Percentiles rank a stretch among this genome's conserved stretches.
Conservation (phyloP, 352 stramenopile genomes). For the Phytophthora idaei region DNA sequence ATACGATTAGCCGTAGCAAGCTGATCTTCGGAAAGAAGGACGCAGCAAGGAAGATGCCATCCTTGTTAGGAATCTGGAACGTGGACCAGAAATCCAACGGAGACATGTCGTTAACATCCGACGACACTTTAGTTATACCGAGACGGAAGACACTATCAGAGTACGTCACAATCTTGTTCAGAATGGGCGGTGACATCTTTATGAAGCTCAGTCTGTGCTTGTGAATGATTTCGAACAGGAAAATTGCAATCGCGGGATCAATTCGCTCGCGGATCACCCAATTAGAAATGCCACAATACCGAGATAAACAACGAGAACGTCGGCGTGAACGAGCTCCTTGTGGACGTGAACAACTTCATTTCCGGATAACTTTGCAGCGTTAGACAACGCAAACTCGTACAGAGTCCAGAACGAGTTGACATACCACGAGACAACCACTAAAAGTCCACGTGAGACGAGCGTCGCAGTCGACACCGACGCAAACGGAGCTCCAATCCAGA, state of each 20-base stretch:
- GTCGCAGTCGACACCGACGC: slow-evolving; percentile 36
- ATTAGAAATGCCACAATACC: slow-evolving; percentile 15
- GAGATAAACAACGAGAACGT: slow-evolving; percentile 34
- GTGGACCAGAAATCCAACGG: slow-evolving; percentile 20
- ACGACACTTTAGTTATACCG: neutral
- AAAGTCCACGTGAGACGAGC: slow-evolving; percentile 15
- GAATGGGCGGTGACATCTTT: neutral
- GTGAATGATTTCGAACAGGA: slow-evolving; percentile 28
- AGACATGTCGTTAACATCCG: slow-evolving; percentile 7
- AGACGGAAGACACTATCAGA: slow-evolving; percentile 13
- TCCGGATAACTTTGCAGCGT: slow-evolving; percentile 7
- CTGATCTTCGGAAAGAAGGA: slow-evolving; percentile 20
- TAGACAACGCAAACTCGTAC: slow-evolving; percentile 32
- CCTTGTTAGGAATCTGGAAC: slow-evolving; percentile 22
- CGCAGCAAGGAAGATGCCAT: slow-evolving; percentile 8
- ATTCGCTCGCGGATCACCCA: slow-evolving; percentile 27
- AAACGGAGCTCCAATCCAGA: slow-evolving; percentile 49
- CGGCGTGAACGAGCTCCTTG: slow-evolving; percentile 33
- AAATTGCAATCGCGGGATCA: slow-evolving; percentile 20
- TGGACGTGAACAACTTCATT: slow-evolving; percentile 22
- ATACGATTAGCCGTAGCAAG: slow-evolving; percentile 7
- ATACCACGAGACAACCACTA: slow-evolving; percentile 37
- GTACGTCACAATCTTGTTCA: slow-evolving; percentile 14
- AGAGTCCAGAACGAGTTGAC: slow-evolving; percentile 39
- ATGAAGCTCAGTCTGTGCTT: slow-evolving; percentile 12